These are phyloP conservation scores for Fagus sylvatica DNA, from an alignment of 306 rosid genomes.

Conservation along the genomic window DNA sequence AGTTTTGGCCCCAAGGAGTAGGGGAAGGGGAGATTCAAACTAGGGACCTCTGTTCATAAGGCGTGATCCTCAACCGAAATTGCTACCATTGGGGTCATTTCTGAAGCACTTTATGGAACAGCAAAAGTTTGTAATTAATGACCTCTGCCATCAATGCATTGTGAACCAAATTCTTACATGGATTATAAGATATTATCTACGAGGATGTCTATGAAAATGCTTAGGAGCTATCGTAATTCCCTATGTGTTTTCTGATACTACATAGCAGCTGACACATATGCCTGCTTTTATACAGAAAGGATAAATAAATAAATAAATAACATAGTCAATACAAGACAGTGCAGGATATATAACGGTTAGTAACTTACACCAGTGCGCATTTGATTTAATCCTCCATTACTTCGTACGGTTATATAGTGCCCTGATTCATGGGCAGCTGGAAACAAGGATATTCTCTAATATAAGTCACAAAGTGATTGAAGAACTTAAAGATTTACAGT, in stretches of 20 bases:
- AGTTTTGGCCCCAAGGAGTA: too few species aligned
- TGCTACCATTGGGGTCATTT: too few species aligned
- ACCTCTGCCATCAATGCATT: not conserved
- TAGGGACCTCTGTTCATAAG: too few species aligned
- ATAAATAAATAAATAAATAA: not conserved
- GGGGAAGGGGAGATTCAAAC: too few species aligned
- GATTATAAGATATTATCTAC: not conserved
- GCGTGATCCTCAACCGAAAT: too few species aligned
- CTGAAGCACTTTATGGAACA: not conserved
- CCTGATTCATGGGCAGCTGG: conserved; percentile 62
- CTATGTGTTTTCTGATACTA: not conserved
- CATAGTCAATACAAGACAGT: conserved; percentile 4
- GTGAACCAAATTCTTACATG: not conserved
- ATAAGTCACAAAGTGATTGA: not conserved
- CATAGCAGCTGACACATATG: conserved; percentile 10
- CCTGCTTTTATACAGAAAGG: conserved; percentile 6
- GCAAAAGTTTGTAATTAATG: not conserved
- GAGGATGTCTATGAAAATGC: not conserved
- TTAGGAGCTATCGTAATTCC: not conserved
- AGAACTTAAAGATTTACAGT: not conserved
- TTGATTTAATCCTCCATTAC: conserved; percentile 93
- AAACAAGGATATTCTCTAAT: too few species aligned
- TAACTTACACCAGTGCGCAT: conserved; percentile 95
- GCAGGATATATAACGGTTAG: conserved; percentile 16
- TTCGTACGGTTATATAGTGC: conserved; percentile 73